phyloP scores from a whole-genome alignment of 371 early-diverging fungal species.

The Haplosporangium sp. region DNA sequence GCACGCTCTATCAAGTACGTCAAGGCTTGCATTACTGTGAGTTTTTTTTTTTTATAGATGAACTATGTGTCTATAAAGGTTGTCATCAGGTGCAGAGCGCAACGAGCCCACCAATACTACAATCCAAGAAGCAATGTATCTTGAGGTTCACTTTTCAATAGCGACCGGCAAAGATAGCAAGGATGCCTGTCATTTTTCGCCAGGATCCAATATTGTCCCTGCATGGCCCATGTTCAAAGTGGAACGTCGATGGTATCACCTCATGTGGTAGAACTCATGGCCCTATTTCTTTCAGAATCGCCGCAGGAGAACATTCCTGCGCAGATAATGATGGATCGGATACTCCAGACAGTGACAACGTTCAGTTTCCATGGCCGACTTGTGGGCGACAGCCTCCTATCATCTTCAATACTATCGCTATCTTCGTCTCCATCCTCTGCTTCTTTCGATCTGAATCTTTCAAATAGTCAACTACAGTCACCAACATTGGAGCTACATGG shows the following conservation, averaged over 20 bases:
- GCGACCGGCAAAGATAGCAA: constrained; percentile 73
- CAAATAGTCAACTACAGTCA: neutral
- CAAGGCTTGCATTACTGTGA: neutral
- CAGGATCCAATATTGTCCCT: constrained; percentile 86
- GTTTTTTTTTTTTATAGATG: neutral
- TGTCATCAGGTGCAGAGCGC: constrained; percentile 67
- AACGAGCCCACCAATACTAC: constrained; percentile 70
- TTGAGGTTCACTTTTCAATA: constrained; percentile 67
- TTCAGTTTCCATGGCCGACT: constrained; percentile 28
- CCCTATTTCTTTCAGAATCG: constrained; percentile 39
- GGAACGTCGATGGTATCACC: constrained; percentile 93
- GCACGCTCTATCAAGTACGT: constrained; percentile 47
- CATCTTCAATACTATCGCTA: neutral
- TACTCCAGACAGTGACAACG: constrained; percentile 27
- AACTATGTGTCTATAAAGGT: constrained; percentile 33
- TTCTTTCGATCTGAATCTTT: neutral
- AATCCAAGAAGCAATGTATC: constrained; percentile 61
- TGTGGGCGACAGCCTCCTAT: constrained; percentile 6
- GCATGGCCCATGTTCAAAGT: constrained; percentile 67
- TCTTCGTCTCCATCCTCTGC: constrained; percentile 2
- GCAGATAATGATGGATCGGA: constrained; percentile 7
- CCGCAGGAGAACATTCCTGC: constrained; percentile 26
- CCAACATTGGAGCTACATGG: constrained; percentile 14
- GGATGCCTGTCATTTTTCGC: constrained; percentile 89
- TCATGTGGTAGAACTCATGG: constrained; percentile 61